Conservation (phyloP, 208 protist genomes). For the Leishmania gerbilli region DNA sequence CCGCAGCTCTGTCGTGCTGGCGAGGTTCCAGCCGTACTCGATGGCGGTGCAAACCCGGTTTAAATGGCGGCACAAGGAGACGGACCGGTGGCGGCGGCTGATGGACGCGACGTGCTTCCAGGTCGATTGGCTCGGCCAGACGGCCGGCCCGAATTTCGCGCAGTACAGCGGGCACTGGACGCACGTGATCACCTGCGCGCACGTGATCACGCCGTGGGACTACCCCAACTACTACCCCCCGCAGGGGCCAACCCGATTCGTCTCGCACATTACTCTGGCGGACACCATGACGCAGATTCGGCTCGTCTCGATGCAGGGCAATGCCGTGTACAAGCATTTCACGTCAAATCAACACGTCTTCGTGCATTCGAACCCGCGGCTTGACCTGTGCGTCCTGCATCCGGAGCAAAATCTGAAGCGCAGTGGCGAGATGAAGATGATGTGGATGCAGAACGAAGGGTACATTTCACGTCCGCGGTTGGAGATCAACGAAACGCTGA, state of each 20-base stretch:
- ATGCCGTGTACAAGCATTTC: conserved; percentile 88
- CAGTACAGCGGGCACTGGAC: conserved; percentile 91
- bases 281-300: conserved; percentile 90
- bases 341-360: conserved; percentile 91
- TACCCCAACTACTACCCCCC: conserved; percentile 92
- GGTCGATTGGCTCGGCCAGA: conserved; percentile 86
- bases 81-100: conserved; percentile 87
- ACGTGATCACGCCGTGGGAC: conserved; percentile 91
- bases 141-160: conserved; percentile 70
- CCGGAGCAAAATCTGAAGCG: conserved; percentile 88
- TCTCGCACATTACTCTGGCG: conserved; percentile 83
- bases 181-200: conserved; percentile 88
- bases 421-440: conserved; percentile 91
- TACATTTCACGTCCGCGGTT: conserved; percentile 79
- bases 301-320: conserved; percentile 78
- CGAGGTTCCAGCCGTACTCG: conserved; percentile 87
- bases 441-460: conserved; percentile 93
- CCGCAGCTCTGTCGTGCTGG: conserved; percentile 11
- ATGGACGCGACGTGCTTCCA: conserved; percentile 91
- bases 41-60: conserved; percentile 91
- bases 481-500: conserved; percentile 69
- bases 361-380: conserved; percentile 83
- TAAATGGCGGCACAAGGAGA: conserved; percentile 92
- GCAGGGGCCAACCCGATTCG: conserved; percentile 80
- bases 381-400: conserved; percentile 89